A percentile compares a stretch with the other conserved stretches of the same genome.
phyloP scores from a whole-genome alignment of 768 basidiomycete species.

The Rhizopogon rudus region DNA sequence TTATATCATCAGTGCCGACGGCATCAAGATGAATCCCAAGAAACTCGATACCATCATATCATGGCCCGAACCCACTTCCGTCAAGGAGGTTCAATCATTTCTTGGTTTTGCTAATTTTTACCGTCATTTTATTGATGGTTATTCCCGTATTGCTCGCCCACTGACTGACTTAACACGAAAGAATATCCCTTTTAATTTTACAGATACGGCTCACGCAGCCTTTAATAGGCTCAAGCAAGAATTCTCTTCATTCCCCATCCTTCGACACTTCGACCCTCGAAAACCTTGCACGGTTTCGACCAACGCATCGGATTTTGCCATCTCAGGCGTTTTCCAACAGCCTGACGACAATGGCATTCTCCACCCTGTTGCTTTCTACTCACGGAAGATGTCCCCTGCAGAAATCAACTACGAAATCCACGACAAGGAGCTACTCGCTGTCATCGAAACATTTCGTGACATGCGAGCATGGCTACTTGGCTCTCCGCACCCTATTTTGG shows the following conservation, averaged over 20 bases:
- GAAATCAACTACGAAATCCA: slow-evolving; percentile 39
- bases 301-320: slow-evolving; percentile 16
- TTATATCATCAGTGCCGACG: slow-evolving; percentile 27
- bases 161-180: slow-evolving; percentile 26
- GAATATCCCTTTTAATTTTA: slow-evolving; percentile 22
- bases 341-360: slow-evolving; percentile 10
- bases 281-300: slow-evolving; percentile 11
- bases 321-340: slow-evolving; percentile 5
- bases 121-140: slow-evolving; percentile 30
- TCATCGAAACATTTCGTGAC: slow-evolving; percentile 26
- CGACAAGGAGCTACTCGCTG: slow-evolving; percentile 40
- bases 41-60: slow-evolving; percentile 32
- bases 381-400: slow-evolving; percentile 18
- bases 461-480: slow-evolving; percentile 25
- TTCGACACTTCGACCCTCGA: slow-evolving; percentile 13
- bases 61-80: slow-evolving; percentile 22
- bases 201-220: slow-evolving; percentile 7
- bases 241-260: slow-evolving; percentile 14
- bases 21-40: slow-evolving; percentile 31
- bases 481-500: slow-evolving; percentile 6
- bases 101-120: slow-evolving; percentile 30
- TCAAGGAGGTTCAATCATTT: slow-evolving; percentile 22
- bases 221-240: slow-evolving; percentile 14
- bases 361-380: slow-evolving; percentile 29
- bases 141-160: slow-evolving; percentile 26